Evolutionary conservation across 2,329 filamentous ascomycete species (phyloP).

Genomic region (Pestalotiopsis sp.): DNA sequence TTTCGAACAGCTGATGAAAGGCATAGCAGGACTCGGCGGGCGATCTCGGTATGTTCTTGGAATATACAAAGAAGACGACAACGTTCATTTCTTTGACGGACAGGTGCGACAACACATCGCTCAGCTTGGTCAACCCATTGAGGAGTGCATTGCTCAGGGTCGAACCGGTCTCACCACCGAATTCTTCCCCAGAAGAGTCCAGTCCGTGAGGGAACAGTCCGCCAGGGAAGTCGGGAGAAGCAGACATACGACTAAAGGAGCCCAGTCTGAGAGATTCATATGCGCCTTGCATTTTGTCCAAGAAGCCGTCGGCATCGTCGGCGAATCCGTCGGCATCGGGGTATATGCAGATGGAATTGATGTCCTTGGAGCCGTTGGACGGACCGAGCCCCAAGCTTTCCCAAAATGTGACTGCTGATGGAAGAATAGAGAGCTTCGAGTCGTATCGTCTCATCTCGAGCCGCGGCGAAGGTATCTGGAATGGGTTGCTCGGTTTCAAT

Average conservation of each 20-base stretch:
- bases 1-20: constrained; percentile 73
- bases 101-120: constrained; percentile 46
- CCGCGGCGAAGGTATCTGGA: constrained; percentile 69
- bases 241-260: constrained; percentile 55
- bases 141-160: constrained; percentile 48
- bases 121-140: constrained; percentile 52
- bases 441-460: constrained; percentile 74
- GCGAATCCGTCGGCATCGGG: constrained; percentile 66
- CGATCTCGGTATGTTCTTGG: constrained; percentile 61
- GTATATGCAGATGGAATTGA: constrained; percentile 71
- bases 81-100: constrained; percentile 59
- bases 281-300: constrained; percentile 68
- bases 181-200: constrained; percentile 43
- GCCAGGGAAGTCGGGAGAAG: constrained; percentile 45
- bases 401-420: constrained; percentile 79
- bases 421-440: constrained; percentile 70
- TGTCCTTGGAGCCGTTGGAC: constrained; percentile 70
- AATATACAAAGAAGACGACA: constrained; percentile 78
- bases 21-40: constrained; percentile 73
- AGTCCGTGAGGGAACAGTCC: constrained; percentile 54
- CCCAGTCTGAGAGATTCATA: constrained; percentile 79
- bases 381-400: constrained; percentile 77
- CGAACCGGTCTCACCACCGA: constrained; percentile 44
- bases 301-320: constrained; percentile 64
- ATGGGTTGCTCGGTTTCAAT: constrained; percentile 55